Base-by-base conservation (phyloP, 148 eudicot species). In the Vaccinium darrowii region DNA sequence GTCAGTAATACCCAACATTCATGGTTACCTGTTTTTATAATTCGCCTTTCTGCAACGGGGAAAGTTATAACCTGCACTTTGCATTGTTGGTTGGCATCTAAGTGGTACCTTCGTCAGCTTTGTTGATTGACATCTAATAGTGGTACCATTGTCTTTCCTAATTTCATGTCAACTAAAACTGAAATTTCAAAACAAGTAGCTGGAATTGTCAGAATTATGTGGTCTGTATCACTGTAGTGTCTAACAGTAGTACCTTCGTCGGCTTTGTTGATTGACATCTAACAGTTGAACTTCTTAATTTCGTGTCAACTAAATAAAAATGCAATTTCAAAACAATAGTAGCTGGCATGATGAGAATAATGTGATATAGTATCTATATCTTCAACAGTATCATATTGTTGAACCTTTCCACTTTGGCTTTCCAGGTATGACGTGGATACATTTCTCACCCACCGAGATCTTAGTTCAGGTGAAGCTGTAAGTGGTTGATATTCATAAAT, bases 391-490 rank as follows among this genome's bases (percentile, higher is more conserved):
- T 65, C 62, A 23, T 14, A 15, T 27, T 71, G 25, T 82, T 79
- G 27, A 25, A 12, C 67, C 71, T 33, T 67, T 57, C n/a, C 74
- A 43, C 18, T 79, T 80, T 85, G 67, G 51, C 52, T 85, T 54
- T 84, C 65, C 92, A 96, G 99, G 99, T 96, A 94, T 88, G 99
- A 96, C 52, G 95, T 96, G 54, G 95, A 93, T 12, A 88, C 88
- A 87, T 93, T 93, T 86, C 87, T 92, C 14, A 88, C 90, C 80
- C 95, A 91, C 90, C 92, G 95, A 90, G 87, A 86, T 86, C 84
- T 87, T 76, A 83, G 87, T 80, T 88, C 95, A 18, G 94, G 94
- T 78, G 98, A 92, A 92, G 83, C 90, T 90, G 99, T 94, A 95
- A 93, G 97, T 93, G 52, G 53, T 62, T 80, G 57, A 75, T 62